Base-by-base conservation (phyloP, 345 rosid species). In the Geranium rotundifolium region DNA sequence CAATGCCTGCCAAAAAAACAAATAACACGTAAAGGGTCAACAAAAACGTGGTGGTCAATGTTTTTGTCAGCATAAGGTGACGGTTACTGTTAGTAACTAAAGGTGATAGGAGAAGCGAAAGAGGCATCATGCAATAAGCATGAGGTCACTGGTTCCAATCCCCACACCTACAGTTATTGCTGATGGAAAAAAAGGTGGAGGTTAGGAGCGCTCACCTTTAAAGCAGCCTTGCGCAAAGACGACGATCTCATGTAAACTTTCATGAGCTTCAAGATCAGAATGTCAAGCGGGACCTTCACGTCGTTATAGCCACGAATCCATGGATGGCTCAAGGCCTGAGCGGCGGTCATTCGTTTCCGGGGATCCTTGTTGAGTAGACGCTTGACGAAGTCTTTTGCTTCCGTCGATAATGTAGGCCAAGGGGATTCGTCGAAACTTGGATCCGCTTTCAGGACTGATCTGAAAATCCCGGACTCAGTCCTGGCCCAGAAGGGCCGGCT, bases 401-500 rank as follows among this genome's bases (percentile, higher is more conserved):
- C 95, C 4, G 77, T 72, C 70, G 99, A 90, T 67, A 90, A 41
- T 31, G 88, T 80, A 67, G 96, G 88, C 99, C 99, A 93, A 56
- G 99, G 90, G 56, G 80, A 84, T 66, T 88, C 96, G 65, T 82
- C 84, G 49, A 93, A 93, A 76, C 83, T 80, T 0, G 95, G 99
- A 71, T 85, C 97, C 67, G 92, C 85, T 79, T 90, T 93, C 71
- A 90, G 75, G 68, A 93, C 96, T 5, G 96, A 80, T 46, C 89
- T 84, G 65, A 90, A 93, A 63, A 93, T 88, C 61, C 96, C 97
- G 34, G 99, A 90, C 76, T 93, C 97, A 7, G 92, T 93, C 69
- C 89, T 79, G 29, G 99, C 96, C 99, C 97, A 93, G 76, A 93
- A 93, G 57, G 99, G 99, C 67, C 99, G 90, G 75, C 96, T 85